These are phyloP conservation scores for Aspergillus carbonarius DNA, from an alignment of 2,329 filamentous ascomycete genomes.

Conservation along the genomic window DNA sequence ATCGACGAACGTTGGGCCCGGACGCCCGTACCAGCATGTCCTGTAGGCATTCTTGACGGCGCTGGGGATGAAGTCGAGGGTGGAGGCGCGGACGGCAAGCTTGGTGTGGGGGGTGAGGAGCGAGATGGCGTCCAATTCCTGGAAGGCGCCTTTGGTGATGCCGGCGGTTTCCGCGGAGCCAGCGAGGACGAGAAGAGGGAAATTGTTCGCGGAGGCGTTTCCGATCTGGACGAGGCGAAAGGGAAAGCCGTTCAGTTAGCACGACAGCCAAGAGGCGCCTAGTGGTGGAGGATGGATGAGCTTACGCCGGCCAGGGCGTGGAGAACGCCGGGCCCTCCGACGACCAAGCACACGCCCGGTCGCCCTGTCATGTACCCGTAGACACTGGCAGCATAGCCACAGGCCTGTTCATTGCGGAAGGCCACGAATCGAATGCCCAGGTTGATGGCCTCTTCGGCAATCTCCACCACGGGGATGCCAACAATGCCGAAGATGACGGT, in stretches of 20 bases:
- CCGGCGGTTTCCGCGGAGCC: slow-evolving; percentile 55
- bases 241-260: slow-evolving; percentile 1
- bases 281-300: slow-evolving; percentile 3
- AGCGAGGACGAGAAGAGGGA: slow-evolving; percentile 55
- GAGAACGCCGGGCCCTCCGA: slow-evolving; percentile 59
- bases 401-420: slow-evolving; percentile 60
- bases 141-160: slow-evolving; percentile 56
- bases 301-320: slow-evolving; percentile 58
- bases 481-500: slow-evolving; percentile 55
- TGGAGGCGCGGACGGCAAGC: slow-evolving; percentile 48
- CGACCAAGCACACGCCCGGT: slow-evolving; percentile 59
- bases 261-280: not conserved
- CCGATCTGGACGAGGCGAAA: slow-evolving; percentile 36
- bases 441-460: slow-evolving; percentile 57
- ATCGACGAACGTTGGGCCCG: slow-evolving; percentile 56
- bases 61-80: slow-evolving; percentile 47
- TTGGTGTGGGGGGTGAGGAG: slow-evolving; percentile 56
- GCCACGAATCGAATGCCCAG: slow-evolving; percentile 59
- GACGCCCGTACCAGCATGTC: slow-evolving; percentile 54
- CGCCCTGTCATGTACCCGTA: slow-evolving; percentile 59
- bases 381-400: slow-evolving; percentile 57
- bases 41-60: slow-evolving; percentile 54
- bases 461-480: slow-evolving; percentile 57
- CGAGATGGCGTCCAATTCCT: slow-evolving; percentile 57
- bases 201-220: slow-evolving; percentile 55